A percentile compares a stretch with the other conserved stretches of the same genome.
Evolutionary conservation across 495 filamentous ascomycete species (phyloP).

Genomic region (Hypoxylon crocopeplum): DNA sequence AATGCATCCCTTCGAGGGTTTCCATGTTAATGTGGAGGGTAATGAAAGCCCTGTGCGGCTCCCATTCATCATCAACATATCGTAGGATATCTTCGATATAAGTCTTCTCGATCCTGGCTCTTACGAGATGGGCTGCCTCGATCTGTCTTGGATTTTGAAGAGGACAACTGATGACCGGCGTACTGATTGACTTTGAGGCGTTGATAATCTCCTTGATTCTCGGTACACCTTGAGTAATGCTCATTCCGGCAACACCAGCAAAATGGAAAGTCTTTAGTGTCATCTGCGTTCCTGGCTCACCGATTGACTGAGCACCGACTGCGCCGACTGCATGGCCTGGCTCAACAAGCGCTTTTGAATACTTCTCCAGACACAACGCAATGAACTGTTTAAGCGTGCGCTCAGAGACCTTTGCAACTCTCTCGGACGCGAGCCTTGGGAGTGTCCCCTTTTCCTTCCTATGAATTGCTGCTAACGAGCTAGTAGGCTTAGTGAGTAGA

Average conservation of each 20-base stretch:
- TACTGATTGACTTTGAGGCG: constrained; percentile 89
- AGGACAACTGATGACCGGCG: constrained; percentile 87
- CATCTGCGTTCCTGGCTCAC: constrained; percentile 99
- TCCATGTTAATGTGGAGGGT: constrained; percentile 77
- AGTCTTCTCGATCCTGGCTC: constrained; percentile 90
- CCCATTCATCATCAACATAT: constrained; percentile 83
- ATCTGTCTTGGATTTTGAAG: constrained; percentile 73
- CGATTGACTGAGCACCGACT: constrained; percentile 96
- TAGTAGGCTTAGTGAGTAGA: constrained; percentile 27
- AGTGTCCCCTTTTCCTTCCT: constrained; percentile 45
- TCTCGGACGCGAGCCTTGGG: constrained; percentile 57
- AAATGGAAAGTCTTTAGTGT: constrained; percentile 99
- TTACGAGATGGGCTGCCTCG: constrained; percentile 81
- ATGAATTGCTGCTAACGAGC: constrained; percentile 44
- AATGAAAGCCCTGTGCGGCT: constrained; percentile 72
- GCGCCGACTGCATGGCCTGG: constrained; percentile 97
- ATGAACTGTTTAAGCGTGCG: constrained; percentile 78
- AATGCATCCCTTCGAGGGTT: constrained; percentile 76
- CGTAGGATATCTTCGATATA: constrained; percentile 75
- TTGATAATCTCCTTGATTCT: constrained; percentile 99
- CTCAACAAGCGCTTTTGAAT: constrained; percentile 86
- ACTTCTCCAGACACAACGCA: constrained; percentile 82
- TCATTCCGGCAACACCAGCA: constrained; percentile 93
- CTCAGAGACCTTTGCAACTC: constrained; percentile 80
- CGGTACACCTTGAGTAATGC: constrained; percentile 96